Evolutionary conservation across 805 yeast species (phyloP).

Genomic region (Isabelozyma gotoi): DNA sequence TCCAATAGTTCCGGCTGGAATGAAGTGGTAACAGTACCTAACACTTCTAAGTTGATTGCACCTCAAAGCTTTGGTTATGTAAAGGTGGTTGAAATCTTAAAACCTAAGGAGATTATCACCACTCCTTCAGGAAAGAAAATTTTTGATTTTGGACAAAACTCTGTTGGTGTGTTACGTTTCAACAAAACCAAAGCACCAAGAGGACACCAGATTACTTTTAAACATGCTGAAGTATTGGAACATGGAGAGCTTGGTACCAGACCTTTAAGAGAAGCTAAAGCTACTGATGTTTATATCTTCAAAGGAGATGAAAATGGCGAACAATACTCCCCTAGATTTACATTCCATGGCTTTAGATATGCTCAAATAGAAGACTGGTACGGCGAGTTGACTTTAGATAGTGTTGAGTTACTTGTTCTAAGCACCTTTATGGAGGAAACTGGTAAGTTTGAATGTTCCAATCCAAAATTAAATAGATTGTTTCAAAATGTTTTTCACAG

Average conservation of each 20-base stretch:
- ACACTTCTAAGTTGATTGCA: conserved; percentile 3
- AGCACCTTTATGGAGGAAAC: conserved; percentile 12
- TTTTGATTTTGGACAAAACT: conserved; percentile 21
- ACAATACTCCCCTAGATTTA: conserved; percentile 16
- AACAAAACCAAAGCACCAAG: conserved; percentile 11
- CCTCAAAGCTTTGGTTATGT: conserved; percentile 12
- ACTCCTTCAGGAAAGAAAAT: conserved; percentile 16
- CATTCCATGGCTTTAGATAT: conserved; percentile 21
- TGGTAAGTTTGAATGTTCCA: conserved; percentile 17
- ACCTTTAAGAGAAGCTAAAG: conserved; percentile 17
- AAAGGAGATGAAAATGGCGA: conserved; percentile 15
- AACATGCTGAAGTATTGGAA: conserved; percentile 22
- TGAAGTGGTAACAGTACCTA: neutral
- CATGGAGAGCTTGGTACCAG: conserved; percentile 19
- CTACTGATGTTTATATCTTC: conserved; percentile 15
- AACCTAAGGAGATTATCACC: conserved; percentile 10
- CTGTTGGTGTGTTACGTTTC: conserved; percentile 17
- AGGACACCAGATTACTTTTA: conserved; percentile 12
- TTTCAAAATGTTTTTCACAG: conserved; percentile 15
- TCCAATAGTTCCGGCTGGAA: neutral
- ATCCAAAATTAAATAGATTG: conserved; percentile 11
- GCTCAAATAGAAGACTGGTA: conserved; percentile 16
- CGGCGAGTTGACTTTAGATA: conserved; percentile 10
- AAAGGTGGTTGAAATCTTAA: conserved; percentile 8
- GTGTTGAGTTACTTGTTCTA: conserved; percentile 13